Conservation (phyloP, 345 rosid genomes). For the Arabidopsis suecica region DNA sequence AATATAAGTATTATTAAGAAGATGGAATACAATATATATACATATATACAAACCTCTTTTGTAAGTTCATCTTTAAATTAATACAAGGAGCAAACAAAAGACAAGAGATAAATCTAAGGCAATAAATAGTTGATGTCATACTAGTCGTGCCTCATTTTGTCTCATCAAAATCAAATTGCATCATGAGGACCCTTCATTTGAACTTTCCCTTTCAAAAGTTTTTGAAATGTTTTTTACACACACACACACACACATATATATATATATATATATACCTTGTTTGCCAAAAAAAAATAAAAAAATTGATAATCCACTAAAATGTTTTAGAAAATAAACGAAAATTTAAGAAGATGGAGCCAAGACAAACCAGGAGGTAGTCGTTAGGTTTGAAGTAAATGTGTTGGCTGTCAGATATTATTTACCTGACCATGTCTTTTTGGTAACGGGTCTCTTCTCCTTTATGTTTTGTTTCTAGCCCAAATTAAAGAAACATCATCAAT, state of each 20-base stretch:
- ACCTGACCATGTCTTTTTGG: conserved; percentile 49
- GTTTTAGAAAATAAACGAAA: conserved; percentile 29
- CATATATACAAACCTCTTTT: background rate
- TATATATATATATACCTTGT: background rate
- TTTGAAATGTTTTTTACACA: conserved; percentile 20
- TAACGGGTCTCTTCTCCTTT: conserved; percentile 33
- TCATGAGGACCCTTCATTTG: conserved; percentile 37
- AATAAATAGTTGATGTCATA: conserved; percentile 41
- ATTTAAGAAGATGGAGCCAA: conserved; percentile 46
- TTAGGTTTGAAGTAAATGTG: conserved; percentile 50
- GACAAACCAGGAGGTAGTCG: conserved; percentile 46
- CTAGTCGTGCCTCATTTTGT: conserved; percentile 44
- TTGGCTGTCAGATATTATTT: conserved; percentile 45
- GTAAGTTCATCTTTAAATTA: background rate
- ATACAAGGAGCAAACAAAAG: conserved; percentile 15
- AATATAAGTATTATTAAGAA: background rate
- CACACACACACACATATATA: no score
- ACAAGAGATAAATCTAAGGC: conserved; percentile 30
- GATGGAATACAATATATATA: background rate
- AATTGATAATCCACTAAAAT: background rate
- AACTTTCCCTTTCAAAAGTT: conserved; percentile 37
- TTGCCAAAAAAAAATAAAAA: no score
- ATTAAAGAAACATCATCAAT: conserved; percentile 20
- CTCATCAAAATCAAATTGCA: conserved; percentile 44
- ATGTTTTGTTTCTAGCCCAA: conserved; percentile 37